Evolutionary conservation across 108 stramenopile species (phyloP), one percentile per base, ranked within the genome.

Genomic region (Conticribra guillardii): DNA sequence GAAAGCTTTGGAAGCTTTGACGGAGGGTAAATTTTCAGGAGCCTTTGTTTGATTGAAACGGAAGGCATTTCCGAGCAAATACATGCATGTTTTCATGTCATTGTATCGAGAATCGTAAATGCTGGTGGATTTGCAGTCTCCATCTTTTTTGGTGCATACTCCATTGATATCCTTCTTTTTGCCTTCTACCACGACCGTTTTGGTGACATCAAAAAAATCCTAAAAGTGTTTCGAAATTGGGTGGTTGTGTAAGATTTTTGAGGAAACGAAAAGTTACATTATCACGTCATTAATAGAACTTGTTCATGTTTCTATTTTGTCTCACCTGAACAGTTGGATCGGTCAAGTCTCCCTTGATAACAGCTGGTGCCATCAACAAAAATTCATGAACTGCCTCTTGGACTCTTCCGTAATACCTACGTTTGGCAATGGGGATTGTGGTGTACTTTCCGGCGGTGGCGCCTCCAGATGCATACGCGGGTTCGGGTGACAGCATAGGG

Each of bases 361-460:
- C 76, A 18, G 80, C 85, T 2, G 91, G 89, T 31, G 87, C 93
- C 74, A 95, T 82, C 29, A 76, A 15, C 45, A 95, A 67, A 57
- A 89, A 92, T 49, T 92, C 91, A 54, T 92, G 91, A 4, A 89
- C 89, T 23, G 82, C 84, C 61, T 85, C 60, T 57, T 93, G 92
- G 9, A 93, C 92, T 18, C 92, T 72, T 55, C 92, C 92, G 65
- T 93, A 93, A 71, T 93, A 93, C 9, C 92, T 77, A 55, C 92
- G 72, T 54, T 92, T 92, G 14, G 90, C 90, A 62, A 92, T 92
- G 21, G 90, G 90, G 60, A 92, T 92, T 14, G 90, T 92, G 59
- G 92, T 91, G 74, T 94, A 94, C 57, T 89, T 90, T 67, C 93
- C 93, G 0, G 93, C 93, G 18, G 93, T 94, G 15, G 93, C 93